Base-by-base conservation (phyloP, 768 basidiomycete species). In the Phaeolepiota aurea region DNA sequence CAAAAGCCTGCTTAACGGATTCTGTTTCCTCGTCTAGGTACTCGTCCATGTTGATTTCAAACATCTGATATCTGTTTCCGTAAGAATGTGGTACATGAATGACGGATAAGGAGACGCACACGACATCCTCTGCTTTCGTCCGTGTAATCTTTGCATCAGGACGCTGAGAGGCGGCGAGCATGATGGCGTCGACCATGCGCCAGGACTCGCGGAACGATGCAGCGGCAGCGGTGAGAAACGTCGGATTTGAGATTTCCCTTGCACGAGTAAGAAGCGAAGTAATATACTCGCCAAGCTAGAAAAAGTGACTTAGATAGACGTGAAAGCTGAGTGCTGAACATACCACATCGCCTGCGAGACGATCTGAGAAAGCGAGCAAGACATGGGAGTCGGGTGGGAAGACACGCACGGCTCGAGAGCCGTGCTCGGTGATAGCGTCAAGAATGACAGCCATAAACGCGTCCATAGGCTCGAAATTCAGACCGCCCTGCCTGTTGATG, bases 31-130 rank as follows among this genome's bases (percentile, higher is more conserved):
- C 91, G 44, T 91, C 86, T 2, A 98, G 80, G 52, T 98, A 98
- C 53, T 97, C 93, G 54, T 96, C 93, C 89, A 98, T 96, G 57
- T 93, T 87, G 7, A 74, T 68, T 59, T 98, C 93, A 50, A 97
- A 98, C 90, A 97, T 96, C 34, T 73, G 76, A 57, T 89, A 94
- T 10, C 91, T 93, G 42, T 7, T 45, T 7, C n/a, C n/a, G n/a
- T 7, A 35, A 19, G 5, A 35, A 19, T 5, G 16, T 9, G 16
- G 15, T 36, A 42, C 34, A 20, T 41, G 9, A 51, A 14, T 12
- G 3, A 18, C 32, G 23, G 36, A 16, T 38, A 41, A 42, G 23
- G 44, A 38, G 5, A 70, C 80, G 51, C 53, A 94, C 84, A 94
- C 70, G 32, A 93, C 76, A 56, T 94, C 88, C 55, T 96, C 89